Percentiles rank a stretch among this genome's conserved stretches.
Evolutionary conservation across 106 monocot genomes (phyloP).

Genomic region (Chionographis japonica): DNA sequence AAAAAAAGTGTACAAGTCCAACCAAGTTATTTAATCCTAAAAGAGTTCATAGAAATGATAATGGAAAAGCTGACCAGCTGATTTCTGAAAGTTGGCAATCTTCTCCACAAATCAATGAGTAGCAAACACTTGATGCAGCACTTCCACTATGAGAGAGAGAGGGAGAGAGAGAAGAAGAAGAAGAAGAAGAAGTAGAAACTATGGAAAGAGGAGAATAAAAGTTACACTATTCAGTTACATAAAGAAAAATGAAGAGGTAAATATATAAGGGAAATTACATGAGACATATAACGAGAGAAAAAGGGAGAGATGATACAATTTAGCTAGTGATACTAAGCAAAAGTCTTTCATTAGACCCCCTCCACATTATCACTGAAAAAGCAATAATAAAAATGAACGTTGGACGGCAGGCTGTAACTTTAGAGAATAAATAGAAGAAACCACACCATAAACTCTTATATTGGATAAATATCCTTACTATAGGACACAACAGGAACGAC

Average conservation of each 20-base stretch:
- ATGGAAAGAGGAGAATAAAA: conserved; percentile 10
- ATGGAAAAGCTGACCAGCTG: conserved; percentile 82
- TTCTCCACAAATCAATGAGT: conserved; percentile 95
- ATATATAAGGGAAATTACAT: not conserved
- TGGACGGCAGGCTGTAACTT: too few species aligned
- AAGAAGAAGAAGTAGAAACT: conserved; percentile 29
- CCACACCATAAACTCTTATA: too few species aligned
- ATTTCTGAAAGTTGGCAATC: conserved; percentile 97
- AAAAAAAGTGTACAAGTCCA: too few species aligned
- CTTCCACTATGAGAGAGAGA: too few species aligned
- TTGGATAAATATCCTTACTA: too few species aligned
- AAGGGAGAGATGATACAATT: not conserved
- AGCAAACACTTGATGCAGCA: conserved; percentile 99
- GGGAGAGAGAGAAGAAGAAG: conserved; percentile 59
- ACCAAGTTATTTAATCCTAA: too few species aligned
- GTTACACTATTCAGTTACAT: conserved; percentile 2
- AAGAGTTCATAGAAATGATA: conserved; percentile 19
- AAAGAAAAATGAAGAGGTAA: conserved; percentile 2
- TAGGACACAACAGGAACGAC: too few species aligned
- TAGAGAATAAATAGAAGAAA: too few species aligned
- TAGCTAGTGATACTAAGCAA: not conserved
- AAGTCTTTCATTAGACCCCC: not conserved
- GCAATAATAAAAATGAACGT: too few species aligned
- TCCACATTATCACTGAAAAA: too few species aligned
- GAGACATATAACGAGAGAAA: not conserved